Base-by-base conservation (phyloP, 2,329 filamentous ascomycete genomes). In the Trichoderma semiorbis region DNA sequence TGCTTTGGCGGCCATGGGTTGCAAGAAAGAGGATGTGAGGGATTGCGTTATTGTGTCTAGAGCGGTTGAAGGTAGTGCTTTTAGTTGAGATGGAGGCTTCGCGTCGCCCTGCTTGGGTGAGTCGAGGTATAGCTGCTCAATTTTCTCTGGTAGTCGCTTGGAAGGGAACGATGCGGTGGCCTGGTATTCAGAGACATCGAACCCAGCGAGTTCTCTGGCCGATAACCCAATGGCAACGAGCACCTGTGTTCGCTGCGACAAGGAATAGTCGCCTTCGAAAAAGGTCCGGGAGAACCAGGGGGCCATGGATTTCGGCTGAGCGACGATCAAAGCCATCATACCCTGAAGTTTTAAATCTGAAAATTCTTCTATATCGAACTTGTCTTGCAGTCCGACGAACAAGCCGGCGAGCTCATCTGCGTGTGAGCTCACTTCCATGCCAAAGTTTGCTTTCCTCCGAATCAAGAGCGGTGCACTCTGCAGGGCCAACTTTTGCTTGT, bases 241-340 rank as follows among this genome's bases (percentile, higher is more conserved):
- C 47, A 98, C 87, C 0, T 92, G 89, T 8, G 92, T 93, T 50
- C 96, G 88, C 79, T 98, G 95, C 0, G 91, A 89, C 47, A 98
- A 84, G 0, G 95, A 97, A 80, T 96, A 95, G 78, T 99, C 96
- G 18, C 95, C 95, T 55, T 94, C 91, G 79, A 98, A 98, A 79
- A 96, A 97, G 0, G 92, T 92, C 71, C 91, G 90, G 3, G 92
- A 90, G 72, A 97, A 93, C 92, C 93, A 97, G 16, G 90, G 92
- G 0, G 90, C 95, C 88, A 98, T 93, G 67, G 88, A 86, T 63
- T 88, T 84, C 0, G 96, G 93, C 74, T 93, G 89, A 0, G 93
- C 91, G 3, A 96, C 86, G 0, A 97, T 84, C 8, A 97, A 82
- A 0, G 95, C 92, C 58, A 98, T 90, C 84, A 99, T 91, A 16